Percentiles rank a stretch among this genome's conserved stretches.
Conservation (phyloP, 2,329 filamentous ascomycete genomes). For the Aspergillus spinulosporus region DNA sequence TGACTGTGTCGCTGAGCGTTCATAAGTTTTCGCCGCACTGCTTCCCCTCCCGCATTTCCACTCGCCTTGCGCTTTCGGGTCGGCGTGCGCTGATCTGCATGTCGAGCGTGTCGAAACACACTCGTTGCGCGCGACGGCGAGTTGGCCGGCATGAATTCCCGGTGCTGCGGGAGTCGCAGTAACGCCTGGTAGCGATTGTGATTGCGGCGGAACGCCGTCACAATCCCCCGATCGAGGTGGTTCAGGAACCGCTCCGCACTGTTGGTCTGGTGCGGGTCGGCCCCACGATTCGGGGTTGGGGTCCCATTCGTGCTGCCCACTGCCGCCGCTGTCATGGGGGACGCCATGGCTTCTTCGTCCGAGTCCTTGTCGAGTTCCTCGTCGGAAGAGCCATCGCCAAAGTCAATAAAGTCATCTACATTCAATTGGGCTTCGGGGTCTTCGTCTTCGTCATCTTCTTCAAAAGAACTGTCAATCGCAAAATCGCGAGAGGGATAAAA, state of each 20-base stretch:
- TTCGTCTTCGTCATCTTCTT: constrained; percentile 65
- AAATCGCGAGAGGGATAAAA: constrained; percentile 68
- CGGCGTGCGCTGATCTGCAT: constrained; percentile 42
- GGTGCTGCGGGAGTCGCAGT: constrained; percentile 50
- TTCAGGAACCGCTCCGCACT: constrained; percentile 58
- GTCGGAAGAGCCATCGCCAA: constrained; percentile 60
- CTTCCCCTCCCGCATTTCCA: constrained; percentile 41
- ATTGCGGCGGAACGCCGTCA: constrained; percentile 73
- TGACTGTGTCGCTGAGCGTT: constrained; percentile 44
- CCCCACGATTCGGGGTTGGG: constrained; percentile 38
- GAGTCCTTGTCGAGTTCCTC: constrained; percentile 60
- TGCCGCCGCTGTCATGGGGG: constrained; percentile 52
- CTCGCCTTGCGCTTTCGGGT: constrained; percentile 43
- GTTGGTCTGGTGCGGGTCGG: constrained; percentile 31
- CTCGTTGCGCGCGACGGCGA: constrained; percentile 45
- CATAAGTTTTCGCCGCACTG: constrained; percentile 47
- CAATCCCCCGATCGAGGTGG: constrained; percentile 69
- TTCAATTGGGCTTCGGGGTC: constrained; percentile 64
- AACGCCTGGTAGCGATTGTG: constrained; percentile 53
- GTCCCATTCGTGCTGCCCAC: constrained; percentile 28
- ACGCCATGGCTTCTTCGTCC: constrained; percentile 45
- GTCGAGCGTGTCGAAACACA: constrained; percentile 44
- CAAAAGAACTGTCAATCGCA: constrained; percentile 59
- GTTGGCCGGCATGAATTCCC: constrained; percentile 47
- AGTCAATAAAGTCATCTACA: constrained; percentile 72